Percentiles rank a stretch among this genome's conserved stretches.
Evolutionary conservation across 352 stramenopile genomes (phyloP).

Genomic region (Globisporangium nagaii): DNA sequence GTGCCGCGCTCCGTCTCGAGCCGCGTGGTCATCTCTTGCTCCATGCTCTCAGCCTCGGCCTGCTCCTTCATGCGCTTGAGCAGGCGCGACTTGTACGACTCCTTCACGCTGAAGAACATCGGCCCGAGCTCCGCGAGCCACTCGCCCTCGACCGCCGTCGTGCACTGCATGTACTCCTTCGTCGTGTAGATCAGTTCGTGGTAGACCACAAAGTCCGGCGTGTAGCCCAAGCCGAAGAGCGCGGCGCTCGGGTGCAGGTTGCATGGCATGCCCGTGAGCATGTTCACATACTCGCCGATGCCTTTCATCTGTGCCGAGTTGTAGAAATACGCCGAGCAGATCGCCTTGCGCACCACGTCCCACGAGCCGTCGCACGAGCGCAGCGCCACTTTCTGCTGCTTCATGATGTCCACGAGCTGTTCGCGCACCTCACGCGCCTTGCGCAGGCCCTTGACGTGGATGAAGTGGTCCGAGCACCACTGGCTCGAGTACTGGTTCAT

Average conservation of each 20-base stretch:
- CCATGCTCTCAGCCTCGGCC: conserved; percentile 69
- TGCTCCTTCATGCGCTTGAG: conserved; percentile 86
- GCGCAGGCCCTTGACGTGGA: conserved; percentile 94
- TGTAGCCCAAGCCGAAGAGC: conserved; percentile 98
- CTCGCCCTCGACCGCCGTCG: conserved; percentile 98
- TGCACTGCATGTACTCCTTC: conserved; percentile 98
- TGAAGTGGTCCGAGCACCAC: conserved; percentile 96
- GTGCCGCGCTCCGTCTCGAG: conserved; percentile 13
- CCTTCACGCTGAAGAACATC: conserved; percentile 99
- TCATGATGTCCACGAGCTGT: conserved; percentile 98
- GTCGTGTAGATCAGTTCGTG: conserved; percentile 99
- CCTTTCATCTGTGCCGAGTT: conserved; percentile 99
- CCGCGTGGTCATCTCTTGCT: conserved; percentile 71
- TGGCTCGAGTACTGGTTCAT: conserved; percentile 92
- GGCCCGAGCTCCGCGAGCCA: conserved; percentile 98
- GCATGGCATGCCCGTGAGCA: conserved; percentile 97
- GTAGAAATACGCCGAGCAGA: conserved; percentile 99
- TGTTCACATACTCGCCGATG: conserved; percentile 99
- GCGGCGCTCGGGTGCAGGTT: conserved; percentile 96
- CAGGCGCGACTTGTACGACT: conserved; percentile 92
- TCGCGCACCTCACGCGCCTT: conserved; percentile 90
- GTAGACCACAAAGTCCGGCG: conserved; percentile 99
- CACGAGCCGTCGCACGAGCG: conserved; percentile 89
- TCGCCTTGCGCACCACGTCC: conserved; percentile 97
- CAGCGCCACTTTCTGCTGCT: conserved; percentile 92